Percentiles rank a stretch among this genome's conserved stretches.
Evolutionary conservation across 2,329 filamentous ascomycete genomes (phyloP).

Genomic region (Pyricularia sp.): DNA sequence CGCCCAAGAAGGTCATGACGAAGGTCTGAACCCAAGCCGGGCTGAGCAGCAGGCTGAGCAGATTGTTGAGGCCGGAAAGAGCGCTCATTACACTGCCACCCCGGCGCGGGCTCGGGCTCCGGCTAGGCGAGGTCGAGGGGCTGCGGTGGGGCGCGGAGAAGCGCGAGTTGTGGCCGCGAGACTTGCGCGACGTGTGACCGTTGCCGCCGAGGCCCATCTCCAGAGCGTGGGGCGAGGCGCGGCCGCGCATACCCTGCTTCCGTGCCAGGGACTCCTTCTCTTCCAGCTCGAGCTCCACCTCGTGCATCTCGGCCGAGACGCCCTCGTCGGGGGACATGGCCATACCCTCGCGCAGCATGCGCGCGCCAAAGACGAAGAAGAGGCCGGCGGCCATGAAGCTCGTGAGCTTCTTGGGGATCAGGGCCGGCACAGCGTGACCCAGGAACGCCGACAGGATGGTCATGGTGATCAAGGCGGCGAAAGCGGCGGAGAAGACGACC

Average conservation of each 20-base stretch:
- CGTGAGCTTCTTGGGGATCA: slow-evolving; percentile 86
- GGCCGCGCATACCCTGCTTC: slow-evolving; percentile 44
- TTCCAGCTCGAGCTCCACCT: slow-evolving; percentile 87
- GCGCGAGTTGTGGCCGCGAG: slow-evolving; percentile 58
- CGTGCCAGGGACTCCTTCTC: slow-evolving; percentile 78
- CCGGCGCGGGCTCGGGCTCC: slow-evolving; percentile 39
- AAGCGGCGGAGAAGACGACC: slow-evolving; percentile 91
- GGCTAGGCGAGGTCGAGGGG: slow-evolving; percentile 60
- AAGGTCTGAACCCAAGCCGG: slow-evolving; percentile 99
- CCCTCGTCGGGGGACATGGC: slow-evolving; percentile 85
- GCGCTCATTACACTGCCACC: slow-evolving; percentile 22
- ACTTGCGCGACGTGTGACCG: slow-evolving; percentile 40
- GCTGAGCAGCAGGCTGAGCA: slow-evolving; percentile 79
- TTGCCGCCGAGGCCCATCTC: slow-evolving; percentile 63
- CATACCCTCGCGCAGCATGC: slow-evolving; percentile 76
- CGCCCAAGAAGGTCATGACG: slow-evolving; percentile 95
- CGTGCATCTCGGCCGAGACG: slow-evolving; percentile 93
- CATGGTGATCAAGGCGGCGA: slow-evolving; percentile 85
- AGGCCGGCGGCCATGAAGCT: slow-evolving; percentile 76
- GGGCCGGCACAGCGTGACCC: slow-evolving; percentile 81
- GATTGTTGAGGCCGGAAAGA: slow-evolving; percentile 65
- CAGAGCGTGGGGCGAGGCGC: slow-evolving; percentile 64
- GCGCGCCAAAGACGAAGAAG: slow-evolving; percentile 83
- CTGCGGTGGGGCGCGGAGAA: slow-evolving; percentile 75
- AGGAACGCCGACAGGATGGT: slow-evolving; percentile 87